phyloP scores from a whole-genome alignment of 305 asterid genomes.

The Withania somnifera region DNA sequence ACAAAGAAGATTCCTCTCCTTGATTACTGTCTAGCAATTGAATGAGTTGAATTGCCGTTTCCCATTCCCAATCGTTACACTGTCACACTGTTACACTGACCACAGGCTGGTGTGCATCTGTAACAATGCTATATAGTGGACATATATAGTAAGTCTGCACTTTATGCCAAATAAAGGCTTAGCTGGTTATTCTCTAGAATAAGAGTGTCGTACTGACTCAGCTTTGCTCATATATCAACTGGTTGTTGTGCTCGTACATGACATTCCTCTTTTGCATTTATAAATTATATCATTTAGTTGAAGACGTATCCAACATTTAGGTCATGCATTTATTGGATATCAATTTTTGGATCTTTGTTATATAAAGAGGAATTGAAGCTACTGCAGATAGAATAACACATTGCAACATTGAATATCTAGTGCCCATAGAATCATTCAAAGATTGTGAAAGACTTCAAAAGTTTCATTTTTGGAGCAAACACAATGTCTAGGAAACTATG shows the following conservation, averaged over 20 bases:
- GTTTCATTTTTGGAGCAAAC: no score
- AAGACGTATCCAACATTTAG: not conserved
- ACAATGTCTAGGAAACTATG: no score
- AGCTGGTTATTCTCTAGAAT: not conserved
- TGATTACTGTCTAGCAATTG: not conserved
- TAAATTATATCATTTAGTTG: not conserved
- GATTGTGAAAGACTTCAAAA: no score
- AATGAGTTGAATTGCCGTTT: not conserved
- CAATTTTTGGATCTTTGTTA: no score
- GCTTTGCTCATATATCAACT: not conserved
- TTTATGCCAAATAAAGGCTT: not conserved
- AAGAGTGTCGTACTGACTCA: not conserved
- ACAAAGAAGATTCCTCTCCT: not conserved
- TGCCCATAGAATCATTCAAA: no score
- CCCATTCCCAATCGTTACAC: not conserved
- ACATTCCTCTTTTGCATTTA: not conserved
- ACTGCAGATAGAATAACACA: no score
- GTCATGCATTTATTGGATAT: no score
- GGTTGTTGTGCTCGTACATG: not conserved
- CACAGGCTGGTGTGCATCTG: not conserved
- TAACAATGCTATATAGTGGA: not conserved
- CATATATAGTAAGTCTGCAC: not conserved
- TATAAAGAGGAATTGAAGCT: no score
- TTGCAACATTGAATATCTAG: no score
- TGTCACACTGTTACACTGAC: no score